Percentiles rank a stretch among this genome's conserved stretches.
Conservation (phyloP, 495 filamentous ascomycete species). For the Lasiosphaeris hirsuta region DNA sequence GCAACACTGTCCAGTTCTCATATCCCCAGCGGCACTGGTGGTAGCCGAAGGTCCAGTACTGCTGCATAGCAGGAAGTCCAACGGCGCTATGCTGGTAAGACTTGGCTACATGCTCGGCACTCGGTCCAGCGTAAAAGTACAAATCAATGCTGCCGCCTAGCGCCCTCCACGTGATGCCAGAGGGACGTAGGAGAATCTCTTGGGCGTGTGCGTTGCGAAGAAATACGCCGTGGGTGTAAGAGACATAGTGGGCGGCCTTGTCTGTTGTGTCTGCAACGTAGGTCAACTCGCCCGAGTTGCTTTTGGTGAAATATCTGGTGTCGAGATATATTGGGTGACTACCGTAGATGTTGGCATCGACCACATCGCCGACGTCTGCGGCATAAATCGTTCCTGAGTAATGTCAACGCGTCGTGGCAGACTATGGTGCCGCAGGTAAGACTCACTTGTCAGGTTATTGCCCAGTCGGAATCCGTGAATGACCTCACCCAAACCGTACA, state of each 20-base stretch:
- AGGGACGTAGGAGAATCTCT: conserved; percentile 62
- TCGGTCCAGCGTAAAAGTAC: conserved; percentile 75
- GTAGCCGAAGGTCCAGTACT: conserved; percentile 84
- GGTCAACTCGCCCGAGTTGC: conserved; percentile 47
- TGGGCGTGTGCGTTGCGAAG: conserved; percentile 75
- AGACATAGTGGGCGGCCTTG: conserved; percentile 53
- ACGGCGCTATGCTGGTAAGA: conserved; percentile 68
- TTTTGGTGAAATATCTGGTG: conserved; percentile 62
- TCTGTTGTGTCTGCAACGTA: conserved; percentile 55
- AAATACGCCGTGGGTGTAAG: conserved; percentile 79
- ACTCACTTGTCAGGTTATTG: conserved; percentile 67
- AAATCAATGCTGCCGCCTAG: conserved; percentile 78
- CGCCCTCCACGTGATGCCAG: conserved; percentile 74
- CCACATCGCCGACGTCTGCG: conserved; percentile 62
- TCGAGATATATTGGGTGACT: conserved; percentile 82
- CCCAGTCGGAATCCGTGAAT: conserved; percentile 70
- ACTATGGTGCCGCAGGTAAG: background rate
- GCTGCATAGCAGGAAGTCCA: conserved; percentile 76
- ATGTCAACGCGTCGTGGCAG: conserved; percentile 3
- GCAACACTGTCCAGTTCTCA: conserved; percentile 66
- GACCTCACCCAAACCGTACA: conserved; percentile 84
- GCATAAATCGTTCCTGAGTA: conserved; percentile 60
- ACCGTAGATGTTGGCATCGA: conserved; percentile 75
- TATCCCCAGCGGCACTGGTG: conserved; percentile 88
- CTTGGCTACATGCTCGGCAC: conserved; percentile 63